Percentiles rank a stretch among this genome's conserved stretches.
Conservation (phyloP, 805 yeast genomes). For the Wickerhamomyces xylosicus region DNA sequence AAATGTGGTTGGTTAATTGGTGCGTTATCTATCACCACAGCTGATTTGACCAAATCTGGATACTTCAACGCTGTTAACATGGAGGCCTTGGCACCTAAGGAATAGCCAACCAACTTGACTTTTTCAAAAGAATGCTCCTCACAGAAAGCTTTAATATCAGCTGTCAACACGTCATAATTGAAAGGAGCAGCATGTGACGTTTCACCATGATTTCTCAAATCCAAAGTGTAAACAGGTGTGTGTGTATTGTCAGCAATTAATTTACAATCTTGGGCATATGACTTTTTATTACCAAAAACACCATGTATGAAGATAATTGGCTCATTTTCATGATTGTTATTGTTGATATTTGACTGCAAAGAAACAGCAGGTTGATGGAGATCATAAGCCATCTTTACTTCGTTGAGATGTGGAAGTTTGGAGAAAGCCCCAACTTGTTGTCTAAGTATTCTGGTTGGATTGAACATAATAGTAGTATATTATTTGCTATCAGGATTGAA, state of each 20-base stretch:
- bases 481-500: background rate
- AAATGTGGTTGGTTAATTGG: constrained; percentile 29
- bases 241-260: constrained; percentile 23
- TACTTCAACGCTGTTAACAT: constrained; percentile 32
- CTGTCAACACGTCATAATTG: constrained; percentile 30
- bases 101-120: constrained; percentile 32
- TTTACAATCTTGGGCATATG: constrained; percentile 29
- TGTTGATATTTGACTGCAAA: constrained; percentile 14
- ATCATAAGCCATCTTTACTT: constrained; percentile 21
- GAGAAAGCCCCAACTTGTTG: constrained; percentile 62
- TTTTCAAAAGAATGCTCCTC: constrained; percentile 19
- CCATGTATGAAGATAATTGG: constrained; percentile 40
- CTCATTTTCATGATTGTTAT: constrained; percentile 8
- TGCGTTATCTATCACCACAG: constrained; percentile 40
- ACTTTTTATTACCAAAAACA: constrained; percentile 35
- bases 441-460: constrained; percentile 38
- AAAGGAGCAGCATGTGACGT: constrained; percentile 34
- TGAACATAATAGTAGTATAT: constrained; percentile 8
- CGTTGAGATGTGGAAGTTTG: constrained; percentile 48
- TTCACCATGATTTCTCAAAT: constrained; percentile 42
- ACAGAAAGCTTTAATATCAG: constrained; percentile 31
- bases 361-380: constrained; percentile 18
- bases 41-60: constrained; percentile 28
- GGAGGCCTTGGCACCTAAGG: constrained; percentile 44
- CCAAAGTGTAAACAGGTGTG: constrained; percentile 31